Evolutionary conservation across 306 rosid species (phyloP).

Genomic region (Vigna nakashimae): DNA sequence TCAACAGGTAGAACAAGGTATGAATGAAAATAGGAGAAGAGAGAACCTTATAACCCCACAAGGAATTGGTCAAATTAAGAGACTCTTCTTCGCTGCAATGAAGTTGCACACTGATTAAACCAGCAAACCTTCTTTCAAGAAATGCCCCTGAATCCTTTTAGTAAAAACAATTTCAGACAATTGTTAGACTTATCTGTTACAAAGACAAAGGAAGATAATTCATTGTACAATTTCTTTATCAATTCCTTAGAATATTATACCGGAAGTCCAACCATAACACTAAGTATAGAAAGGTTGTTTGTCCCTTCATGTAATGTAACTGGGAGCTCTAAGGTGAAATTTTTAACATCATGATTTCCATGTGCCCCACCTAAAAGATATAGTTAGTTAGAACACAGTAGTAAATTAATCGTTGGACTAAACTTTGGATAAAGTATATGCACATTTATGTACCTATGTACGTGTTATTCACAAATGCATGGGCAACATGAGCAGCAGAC

Average conservation of each 20-base stretch:
- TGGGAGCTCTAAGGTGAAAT: slow-evolving; percentile 57
- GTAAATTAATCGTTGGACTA: background rate
- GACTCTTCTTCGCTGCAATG: slow-evolving; percentile 53
- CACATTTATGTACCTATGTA: slow-evolving; percentile 52
- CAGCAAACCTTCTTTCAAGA: slow-evolving; percentile 71
- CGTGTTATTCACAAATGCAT: slow-evolving; percentile 56
- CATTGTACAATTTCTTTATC: background rate
- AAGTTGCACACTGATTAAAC: slow-evolving; percentile 61
- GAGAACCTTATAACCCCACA: slow-evolving; percentile 76
- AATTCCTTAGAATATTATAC: slow-evolving; percentile 35
- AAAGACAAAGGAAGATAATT: slow-evolving; percentile 13
- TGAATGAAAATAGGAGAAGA: background rate
- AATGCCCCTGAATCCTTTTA: slow-evolving; percentile 81
- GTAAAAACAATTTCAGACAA: background rate
- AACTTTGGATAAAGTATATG: slow-evolving; percentile 14
- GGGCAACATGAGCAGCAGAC: slow-evolving; percentile 70
- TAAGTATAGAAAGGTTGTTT: slow-evolving; percentile 66
- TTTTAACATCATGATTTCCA: slow-evolving; percentile 57
- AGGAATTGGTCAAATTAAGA: slow-evolving; percentile 54
- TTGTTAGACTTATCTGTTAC: background rate
- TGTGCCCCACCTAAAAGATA: slow-evolving; percentile 60
- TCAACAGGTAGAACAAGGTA: background rate
- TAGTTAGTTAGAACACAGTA: slow-evolving; percentile 5
- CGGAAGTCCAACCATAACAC: slow-evolving; percentile 80
- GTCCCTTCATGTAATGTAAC: slow-evolving; percentile 52